Conservation (phyloP, 176 grass and related monocot genomes). For the Aegilops speltoides region DNA sequence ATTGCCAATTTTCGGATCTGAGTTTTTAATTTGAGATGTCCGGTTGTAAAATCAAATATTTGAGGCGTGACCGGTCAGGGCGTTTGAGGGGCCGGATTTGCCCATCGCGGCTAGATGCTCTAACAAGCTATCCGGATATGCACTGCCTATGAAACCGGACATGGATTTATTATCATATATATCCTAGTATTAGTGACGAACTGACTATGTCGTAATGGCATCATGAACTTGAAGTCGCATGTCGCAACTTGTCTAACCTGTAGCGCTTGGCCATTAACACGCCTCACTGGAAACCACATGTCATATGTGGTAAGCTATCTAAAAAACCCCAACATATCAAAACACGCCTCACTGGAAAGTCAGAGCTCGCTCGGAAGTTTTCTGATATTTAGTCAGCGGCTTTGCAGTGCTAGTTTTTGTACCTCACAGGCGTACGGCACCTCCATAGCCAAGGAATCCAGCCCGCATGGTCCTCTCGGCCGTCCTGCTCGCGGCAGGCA, state of each 20-base stretch:
- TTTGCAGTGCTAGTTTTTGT: not conserved
- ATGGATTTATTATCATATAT: not conserved
- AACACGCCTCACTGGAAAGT: not conserved
- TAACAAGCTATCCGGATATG: no score
- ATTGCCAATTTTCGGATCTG: no score
- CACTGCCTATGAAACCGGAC: no score
- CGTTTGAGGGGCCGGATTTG: no score
- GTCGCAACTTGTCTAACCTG: not conserved
- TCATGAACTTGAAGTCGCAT: not conserved
- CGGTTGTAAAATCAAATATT: no score
- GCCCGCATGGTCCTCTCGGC: not conserved
- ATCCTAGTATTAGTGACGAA: not conserved
- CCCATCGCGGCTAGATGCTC: no score
- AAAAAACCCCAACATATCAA: no score
- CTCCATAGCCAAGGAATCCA: not conserved
- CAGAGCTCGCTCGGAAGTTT: not conserved
- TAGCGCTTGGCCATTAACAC: not conserved
- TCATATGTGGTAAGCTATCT: no score
- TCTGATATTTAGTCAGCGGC: not conserved
- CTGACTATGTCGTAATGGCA: not conserved
- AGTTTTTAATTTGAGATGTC: no score
- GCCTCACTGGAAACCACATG: not conserved
- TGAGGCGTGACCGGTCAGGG: no score
- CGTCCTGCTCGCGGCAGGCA: not conserved
- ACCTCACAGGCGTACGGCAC: not conserved